Percentiles rank a stretch among this genome's conserved stretches.
These are phyloP conservation scores for Rauvolfia tetraphylla DNA, from an alignment of 257 asterid genomes.

Conservation along the genomic window DNA sequence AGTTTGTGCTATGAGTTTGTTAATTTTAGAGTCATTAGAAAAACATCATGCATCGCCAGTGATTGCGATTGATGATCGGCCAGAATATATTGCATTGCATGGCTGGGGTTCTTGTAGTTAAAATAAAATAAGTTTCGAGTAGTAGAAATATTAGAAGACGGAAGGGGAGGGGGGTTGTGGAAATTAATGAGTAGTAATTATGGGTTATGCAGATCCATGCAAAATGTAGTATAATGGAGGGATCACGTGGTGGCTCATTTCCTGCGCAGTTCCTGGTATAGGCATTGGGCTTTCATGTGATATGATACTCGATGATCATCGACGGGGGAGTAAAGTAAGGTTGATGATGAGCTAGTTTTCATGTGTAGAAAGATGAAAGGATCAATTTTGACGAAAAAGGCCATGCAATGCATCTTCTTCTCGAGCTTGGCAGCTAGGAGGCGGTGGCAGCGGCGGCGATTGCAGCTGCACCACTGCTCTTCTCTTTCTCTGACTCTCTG, in stretches of 20 bases:
- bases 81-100: too few species aligned
- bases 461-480: neutral
- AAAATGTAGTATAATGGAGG: constrained; percentile 21
- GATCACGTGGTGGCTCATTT: constrained; percentile 65
- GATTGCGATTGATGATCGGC: too few species aligned
- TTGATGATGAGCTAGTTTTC: neutral
- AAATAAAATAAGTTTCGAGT: neutral
- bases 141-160: neutral
- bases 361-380: neutral
- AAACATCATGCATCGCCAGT: too few species aligned
- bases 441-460: too few species aligned
- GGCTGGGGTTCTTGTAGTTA: too few species aligned
- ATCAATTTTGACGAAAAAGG: neutral
- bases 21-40: neutral
- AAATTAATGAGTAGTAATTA: constrained; percentile 6
- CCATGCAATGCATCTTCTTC: neutral
- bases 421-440: neutral
- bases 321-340: neutral
- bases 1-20: constrained; percentile 4
- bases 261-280: constrained; percentile 60
- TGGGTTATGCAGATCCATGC: constrained; percentile 32
- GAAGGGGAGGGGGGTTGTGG: constrained; percentile 2
- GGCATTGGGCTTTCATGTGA: constrained; percentile 36
- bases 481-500: neutral
- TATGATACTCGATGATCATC: neutral